Base-by-base conservation (phyloP, 2,329 filamentous ascomycete genomes). In the Nannizzia gypsea region DNA sequence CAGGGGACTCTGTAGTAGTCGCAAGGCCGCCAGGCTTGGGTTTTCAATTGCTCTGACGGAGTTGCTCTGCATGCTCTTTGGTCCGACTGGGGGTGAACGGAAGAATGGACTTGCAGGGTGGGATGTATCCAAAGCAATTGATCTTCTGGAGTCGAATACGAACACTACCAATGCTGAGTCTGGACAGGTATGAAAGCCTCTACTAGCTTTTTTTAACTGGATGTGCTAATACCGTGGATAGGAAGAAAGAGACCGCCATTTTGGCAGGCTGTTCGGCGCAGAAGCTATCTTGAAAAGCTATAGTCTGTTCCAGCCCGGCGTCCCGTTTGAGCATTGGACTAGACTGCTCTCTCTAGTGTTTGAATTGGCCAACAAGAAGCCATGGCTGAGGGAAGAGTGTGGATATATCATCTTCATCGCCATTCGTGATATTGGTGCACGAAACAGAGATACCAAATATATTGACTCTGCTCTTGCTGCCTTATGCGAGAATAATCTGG, bases 11-110 rank as follows among this genome's bases (percentile, higher is more conserved):
- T 90, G 91, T 63, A 96, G 90, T 71, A 87, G 90, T 59, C 85
- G 90, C 60, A 96, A 96, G 75, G 89, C 89, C 11, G 90, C 92
- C 17, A 82, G 93, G 26, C 77, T 93, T 57, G 93, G 93, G 2
- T 96, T 95, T 71, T 95, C 90, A 59, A 80, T 96, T 59, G 92
- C 92, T 0, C 76, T 97, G 65, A 87, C 90, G 0, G 91, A 96
- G 72, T 76, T 95, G 6, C 71, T 96, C 50, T 80, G 82, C 3
- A 83, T 92, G 67, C 74, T 91, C 3, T 88, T 87, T 67, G 82
- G 67, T 1, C 58, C 64, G 2, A 42, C 70, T 57, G 62, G 26
- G 9, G 22, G 11, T 26, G 44, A 42, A 26, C 17, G 69, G 59
- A 64, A 69, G 63, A 48, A 59, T 57, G 17, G 59, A 68, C 6